These are phyloP conservation scores for Fomitopsis serialis DNA, from an alignment of 768 basidiomycete genomes.

Conservation along the genomic window DNA sequence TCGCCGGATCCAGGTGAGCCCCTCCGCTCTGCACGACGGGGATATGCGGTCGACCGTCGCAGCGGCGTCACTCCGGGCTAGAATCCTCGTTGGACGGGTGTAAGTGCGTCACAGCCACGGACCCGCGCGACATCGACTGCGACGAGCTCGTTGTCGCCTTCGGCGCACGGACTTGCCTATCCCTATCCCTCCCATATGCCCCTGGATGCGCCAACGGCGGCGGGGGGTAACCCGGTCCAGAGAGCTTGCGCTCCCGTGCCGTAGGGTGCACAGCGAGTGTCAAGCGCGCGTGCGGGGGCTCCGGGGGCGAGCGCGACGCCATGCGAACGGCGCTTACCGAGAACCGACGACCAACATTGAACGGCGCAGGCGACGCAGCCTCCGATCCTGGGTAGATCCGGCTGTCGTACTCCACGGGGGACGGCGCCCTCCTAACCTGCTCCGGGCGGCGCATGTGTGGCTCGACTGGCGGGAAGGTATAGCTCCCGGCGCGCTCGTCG, in stretches of 20 bases:
- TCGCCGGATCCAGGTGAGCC: constrained; percentile 1
- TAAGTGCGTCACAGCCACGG: background rate
- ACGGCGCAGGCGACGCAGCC: constrained; percentile 42
- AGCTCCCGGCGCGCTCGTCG: no score
- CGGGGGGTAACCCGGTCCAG: background rate
- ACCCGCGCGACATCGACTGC: background rate
- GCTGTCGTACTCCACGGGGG: constrained; percentile 24
- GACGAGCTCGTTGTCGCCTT: background rate
- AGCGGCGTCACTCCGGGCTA: background rate
- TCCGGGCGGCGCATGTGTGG: constrained; percentile 10
- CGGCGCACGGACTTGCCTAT: background rate
- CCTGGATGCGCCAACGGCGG: background rate
- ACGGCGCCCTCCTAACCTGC: constrained; percentile 24
- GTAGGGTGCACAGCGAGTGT: background rate
- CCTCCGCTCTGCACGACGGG: background rate
- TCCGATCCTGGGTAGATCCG: constrained; percentile 32
- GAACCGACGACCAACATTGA: constrained; percentile 41
- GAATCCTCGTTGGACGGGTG: background rate
- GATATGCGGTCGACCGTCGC: background rate
- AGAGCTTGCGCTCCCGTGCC: background rate
- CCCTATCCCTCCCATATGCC: background rate
- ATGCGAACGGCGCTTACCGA: constrained; percentile 46
- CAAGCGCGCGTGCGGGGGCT: background rate
- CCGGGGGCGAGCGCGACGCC: constrained; percentile 30
- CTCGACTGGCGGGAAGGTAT: constrained; percentile 20